Percentiles rank a stretch among this genome's conserved stretches.
Evolutionary conservation across 495 filamentous ascomycete species (phyloP).

Genomic region (Endocarpon pusillum): DNA sequence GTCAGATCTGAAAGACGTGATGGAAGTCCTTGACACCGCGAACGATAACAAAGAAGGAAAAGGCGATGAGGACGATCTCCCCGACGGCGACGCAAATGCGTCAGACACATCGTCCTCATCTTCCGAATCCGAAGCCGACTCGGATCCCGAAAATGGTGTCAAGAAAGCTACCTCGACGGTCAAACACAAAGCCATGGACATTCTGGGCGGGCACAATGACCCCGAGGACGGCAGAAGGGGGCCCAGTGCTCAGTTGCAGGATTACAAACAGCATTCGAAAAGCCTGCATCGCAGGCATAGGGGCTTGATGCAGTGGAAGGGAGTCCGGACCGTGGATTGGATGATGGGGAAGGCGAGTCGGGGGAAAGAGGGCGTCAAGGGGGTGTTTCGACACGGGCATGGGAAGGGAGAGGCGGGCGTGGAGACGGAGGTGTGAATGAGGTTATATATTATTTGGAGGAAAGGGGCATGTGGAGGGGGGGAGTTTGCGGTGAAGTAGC

Average conservation of each 20-base stretch:
- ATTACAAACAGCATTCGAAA: conserved; percentile 23
- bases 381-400: conserved; percentile 27
- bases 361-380: conserved; percentile 26
- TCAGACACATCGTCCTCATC: conserved; percentile 2
- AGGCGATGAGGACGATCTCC: conserved; percentile 7
- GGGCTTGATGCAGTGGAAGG: conserved; percentile 37
- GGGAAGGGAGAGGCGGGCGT: conserved; percentile 34
- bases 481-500: too few species aligned
- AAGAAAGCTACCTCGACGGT: too few species aligned
- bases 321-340: conserved; percentile 33
- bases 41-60: conserved; percentile 22
- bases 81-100: background rate
- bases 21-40: conserved; percentile 46
- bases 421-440: conserved; percentile 31
- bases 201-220: too few species aligned
- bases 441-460: conserved; percentile 2
- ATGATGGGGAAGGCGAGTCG: conserved; percentile 33
- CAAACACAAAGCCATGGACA: too few species aligned
- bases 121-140: conserved; percentile 1
- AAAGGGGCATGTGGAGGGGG: too few species aligned
- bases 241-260: conserved; percentile 2
- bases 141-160: conserved; percentile 10
- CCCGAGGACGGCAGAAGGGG: conserved; percentile 7
- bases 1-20: conserved; percentile 32
- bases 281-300: conserved; percentile 34